Evolutionary conservation across 352 stramenopile species (phyloP), one percentile per base, ranked within the genome.

Genomic region (Phytophthora idaei): DNA sequence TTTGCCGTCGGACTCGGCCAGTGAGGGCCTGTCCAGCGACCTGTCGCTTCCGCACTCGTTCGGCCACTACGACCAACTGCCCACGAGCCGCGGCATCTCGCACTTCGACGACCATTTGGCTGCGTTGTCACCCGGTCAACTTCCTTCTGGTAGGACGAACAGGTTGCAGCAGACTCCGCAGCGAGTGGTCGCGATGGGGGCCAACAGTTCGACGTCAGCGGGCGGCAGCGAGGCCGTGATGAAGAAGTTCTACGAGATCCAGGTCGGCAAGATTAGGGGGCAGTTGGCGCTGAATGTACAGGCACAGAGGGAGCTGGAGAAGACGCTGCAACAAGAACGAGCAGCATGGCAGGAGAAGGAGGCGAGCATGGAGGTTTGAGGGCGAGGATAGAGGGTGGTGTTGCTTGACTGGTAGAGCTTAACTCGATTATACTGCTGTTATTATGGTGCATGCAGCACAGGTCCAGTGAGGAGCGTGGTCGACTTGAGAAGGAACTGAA

Each of bases 231-330:
- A 71, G 47, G 51, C 48, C 57, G 70, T 90, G 37, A 89, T 93
- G 81, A 85, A 88, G 58, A 88, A 87, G 63, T 92, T 93, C 48
- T 94, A 92, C 64, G 82, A 93, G 67, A 78, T 85, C 25, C 85
- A 93, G 57, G 85, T 92, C n/a, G 80, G 85, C 11, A 87, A 90
- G 64, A 83, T 93, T 32, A 81, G 86, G 46, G 59, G 71, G 21
- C 84, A 94, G 59, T 64, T 93, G 28, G 69, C 65, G 0, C 44
- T 87, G 8, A 70, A 71, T 44, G 69, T 79, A 7, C 78, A 89
- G 27, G 61, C 74, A 0, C 79, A 92, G 34, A 74, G 57, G 8
- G 75, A 87, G 29, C 50, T 83, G 10, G 79, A 93, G 71, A 73
- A 71, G 12, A 77, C 69, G 48, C 28, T 90, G 8, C 67, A 79